These are phyloP conservation scores for Cyclostephanos tholiformis DNA, from an alignment of 108 stramenopile genomes.

Conservation along the genomic window DNA sequence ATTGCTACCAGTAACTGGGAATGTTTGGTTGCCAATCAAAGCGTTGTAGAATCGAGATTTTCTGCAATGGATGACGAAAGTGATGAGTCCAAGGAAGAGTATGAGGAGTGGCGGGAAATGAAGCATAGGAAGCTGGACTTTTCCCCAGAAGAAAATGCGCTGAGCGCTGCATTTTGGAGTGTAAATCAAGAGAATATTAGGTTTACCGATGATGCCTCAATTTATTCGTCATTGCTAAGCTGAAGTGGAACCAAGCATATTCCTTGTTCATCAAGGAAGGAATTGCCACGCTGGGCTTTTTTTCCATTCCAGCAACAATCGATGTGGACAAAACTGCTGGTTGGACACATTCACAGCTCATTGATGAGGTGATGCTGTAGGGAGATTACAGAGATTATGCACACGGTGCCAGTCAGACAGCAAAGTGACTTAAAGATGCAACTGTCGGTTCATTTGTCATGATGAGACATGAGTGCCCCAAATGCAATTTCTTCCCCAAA, in stretches of 20 bases:
- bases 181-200: background rate
- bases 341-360: slow-evolving; percentile 11
- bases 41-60: background rate
- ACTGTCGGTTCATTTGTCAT: slow-evolving; percentile 9
- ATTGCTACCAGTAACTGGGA: background rate
- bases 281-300: slow-evolving; percentile 10
- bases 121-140: slow-evolving; percentile 4
- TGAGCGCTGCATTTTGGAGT: background rate
- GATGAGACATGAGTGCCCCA: slow-evolving; percentile 16
- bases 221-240: slow-evolving; percentile 4
- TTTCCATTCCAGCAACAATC: background rate
- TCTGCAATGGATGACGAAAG: background rate
- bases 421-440: slow-evolving; percentile 9
- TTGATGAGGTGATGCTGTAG: background rate
- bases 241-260: background rate
- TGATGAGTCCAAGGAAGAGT: background rate
- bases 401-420: background rate
- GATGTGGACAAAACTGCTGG: background rate
- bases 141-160: background rate
- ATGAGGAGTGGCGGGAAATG: background rate
- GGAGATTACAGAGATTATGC: background rate
- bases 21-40: background rate
- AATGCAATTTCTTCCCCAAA: slow-evolving; percentile 9
- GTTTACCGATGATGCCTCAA: slow-evolving; percentile 1
- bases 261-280: slow-evolving; percentile 7